These are phyloP conservation scores for Penicillium rolfsii DNA, from an alignment of 2,329 filamentous ascomycete genomes.

Conservation along the genomic window DNA sequence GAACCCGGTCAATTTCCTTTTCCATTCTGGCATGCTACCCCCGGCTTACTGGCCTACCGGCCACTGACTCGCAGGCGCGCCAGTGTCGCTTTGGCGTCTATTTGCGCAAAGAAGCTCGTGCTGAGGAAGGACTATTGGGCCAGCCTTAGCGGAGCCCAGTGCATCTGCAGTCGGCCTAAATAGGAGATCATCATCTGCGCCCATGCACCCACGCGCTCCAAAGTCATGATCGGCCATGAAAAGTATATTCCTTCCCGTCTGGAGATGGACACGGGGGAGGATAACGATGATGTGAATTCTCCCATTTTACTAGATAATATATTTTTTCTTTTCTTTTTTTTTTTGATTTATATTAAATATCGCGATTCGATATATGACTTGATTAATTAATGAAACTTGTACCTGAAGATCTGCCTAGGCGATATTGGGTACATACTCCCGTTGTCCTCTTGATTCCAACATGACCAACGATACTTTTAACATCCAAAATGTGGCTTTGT, in stretches of 20 bases:
- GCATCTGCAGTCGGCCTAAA: conserved; percentile 27
- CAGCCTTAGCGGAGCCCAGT: conserved; percentile 15
- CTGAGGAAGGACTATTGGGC: conserved; percentile 9
- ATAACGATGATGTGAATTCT: neutral
- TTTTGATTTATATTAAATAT: neutral
- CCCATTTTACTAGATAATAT: neutral
- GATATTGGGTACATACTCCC: neutral
- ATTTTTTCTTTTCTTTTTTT: neutral
- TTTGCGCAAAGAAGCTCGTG: conserved; percentile 14
- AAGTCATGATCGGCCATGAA: conserved; percentile 15
- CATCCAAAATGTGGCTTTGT: neutral
- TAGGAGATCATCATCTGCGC: conserved; percentile 18
- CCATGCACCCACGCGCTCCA: neutral
- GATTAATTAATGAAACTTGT: neutral
- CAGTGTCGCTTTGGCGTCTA: conserved; percentile 27
- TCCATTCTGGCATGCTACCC: conserved; percentile 2
- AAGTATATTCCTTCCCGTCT: conserved; percentile 10
- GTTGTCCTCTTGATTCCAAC: neutral
- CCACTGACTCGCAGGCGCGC: conserved; percentile 12
- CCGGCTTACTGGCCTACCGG: neutral
- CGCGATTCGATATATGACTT: neutral
- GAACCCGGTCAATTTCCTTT: conserved; percentile 9
- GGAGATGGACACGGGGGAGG: neutral
- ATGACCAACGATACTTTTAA: neutral
- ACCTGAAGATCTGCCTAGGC: conserved; percentile 4